Evolutionary conservation across 306 rosid species (phyloP).

Genomic region (Prunus mira): DNA sequence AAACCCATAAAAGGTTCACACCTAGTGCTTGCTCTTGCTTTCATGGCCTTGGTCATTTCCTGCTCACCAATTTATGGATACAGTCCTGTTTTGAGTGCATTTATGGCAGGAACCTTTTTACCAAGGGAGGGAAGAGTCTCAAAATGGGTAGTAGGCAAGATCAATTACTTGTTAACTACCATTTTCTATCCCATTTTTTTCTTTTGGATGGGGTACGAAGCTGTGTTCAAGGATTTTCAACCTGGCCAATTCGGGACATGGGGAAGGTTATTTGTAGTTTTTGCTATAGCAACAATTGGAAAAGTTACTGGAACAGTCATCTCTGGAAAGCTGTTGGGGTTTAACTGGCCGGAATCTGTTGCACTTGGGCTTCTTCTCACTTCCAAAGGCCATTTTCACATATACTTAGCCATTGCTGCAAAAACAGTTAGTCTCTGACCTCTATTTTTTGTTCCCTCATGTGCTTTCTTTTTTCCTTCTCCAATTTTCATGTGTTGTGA

Average conservation of each 20-base stretch:
- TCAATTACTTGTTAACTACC: constrained; percentile 60
- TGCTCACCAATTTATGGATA: constrained; percentile 56
- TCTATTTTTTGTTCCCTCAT: constrained; percentile 12
- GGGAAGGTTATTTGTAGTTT: constrained; percentile 40
- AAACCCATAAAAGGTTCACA: constrained; percentile 88
- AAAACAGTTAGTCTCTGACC: constrained; percentile 50
- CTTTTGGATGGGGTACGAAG: constrained; percentile 89
- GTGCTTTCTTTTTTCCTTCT: not conserved
- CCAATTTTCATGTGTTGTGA: not conserved
- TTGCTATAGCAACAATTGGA: constrained; percentile 43
- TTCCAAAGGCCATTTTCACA: constrained; percentile 86
- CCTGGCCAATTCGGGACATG: constrained; percentile 42
- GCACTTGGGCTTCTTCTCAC: constrained; percentile 81
- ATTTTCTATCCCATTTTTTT: constrained; percentile 79
- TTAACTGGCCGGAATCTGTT: constrained; percentile 81
- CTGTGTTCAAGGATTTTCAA: constrained; percentile 39
- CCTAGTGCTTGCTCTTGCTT: constrained; percentile 71
- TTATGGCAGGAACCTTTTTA: constrained; percentile 72
- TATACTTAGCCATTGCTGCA: constrained; percentile 72
- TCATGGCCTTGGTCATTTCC: constrained; percentile 57
- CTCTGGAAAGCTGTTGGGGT: constrained; percentile 67
- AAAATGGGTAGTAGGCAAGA: constrained; percentile 69
- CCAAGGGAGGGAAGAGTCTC: constrained; percentile 86
- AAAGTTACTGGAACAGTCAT: constrained; percentile 66
- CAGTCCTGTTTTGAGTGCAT: constrained; percentile 75